These are phyloP conservation scores for Globisporangium irregulare DNA, from an alignment of 352 stramenopile species.

Conservation along the genomic window DNA sequence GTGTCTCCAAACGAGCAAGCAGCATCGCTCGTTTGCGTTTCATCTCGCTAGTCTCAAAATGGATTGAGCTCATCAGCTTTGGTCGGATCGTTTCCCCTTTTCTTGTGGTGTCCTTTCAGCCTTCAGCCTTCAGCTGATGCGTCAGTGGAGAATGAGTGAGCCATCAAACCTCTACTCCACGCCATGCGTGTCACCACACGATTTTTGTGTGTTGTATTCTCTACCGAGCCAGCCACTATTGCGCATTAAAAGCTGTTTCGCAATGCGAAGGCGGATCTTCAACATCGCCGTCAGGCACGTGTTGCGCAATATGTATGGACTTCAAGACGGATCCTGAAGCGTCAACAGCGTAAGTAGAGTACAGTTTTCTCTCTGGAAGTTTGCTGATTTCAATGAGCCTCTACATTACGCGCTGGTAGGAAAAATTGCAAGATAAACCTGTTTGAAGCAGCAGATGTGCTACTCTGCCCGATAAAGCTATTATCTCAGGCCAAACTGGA, in stretches of 20 bases:
- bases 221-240: background rate
- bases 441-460: background rate
- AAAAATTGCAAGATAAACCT: background rate
- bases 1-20: background rate
- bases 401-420: background rate
- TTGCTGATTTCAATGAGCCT: background rate
- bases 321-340: constrained; percentile 14
- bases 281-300: background rate
- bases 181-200: constrained; percentile 12
- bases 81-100: background rate
- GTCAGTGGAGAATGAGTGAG: background rate
- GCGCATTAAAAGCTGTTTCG: constrained; percentile 12
- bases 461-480: no score
- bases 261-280: constrained; percentile 11
- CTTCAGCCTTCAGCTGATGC: background rate
- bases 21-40: background rate
- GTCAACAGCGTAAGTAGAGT: constrained; percentile 9
- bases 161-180: constrained; percentile 10
- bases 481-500: background rate
- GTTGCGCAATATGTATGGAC: constrained; percentile 14
- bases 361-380: background rate
- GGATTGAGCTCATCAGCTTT: background rate
- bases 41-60: background rate
- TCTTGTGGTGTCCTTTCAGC: background rate
- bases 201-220: constrained; percentile 7